A percentile compares a stretch with the other conserved stretches of the same genome.
These are phyloP conservation scores for Ascocoryne sarcoides DNA, from an alignment of 2,329 filamentous ascomycete species.

Conservation along the genomic window DNA sequence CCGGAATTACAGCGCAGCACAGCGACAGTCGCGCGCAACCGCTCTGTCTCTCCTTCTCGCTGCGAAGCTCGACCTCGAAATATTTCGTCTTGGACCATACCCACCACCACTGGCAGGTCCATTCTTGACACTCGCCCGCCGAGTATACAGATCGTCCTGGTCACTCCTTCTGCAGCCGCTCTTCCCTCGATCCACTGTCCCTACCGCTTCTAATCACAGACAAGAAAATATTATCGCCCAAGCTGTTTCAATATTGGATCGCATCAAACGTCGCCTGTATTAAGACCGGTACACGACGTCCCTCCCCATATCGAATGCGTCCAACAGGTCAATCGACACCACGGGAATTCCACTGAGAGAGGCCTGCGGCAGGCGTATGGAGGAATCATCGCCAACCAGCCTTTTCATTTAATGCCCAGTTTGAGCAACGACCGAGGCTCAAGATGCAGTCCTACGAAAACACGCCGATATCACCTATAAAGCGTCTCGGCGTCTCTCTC, in stretches of 20 bases:
- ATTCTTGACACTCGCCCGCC: no score
- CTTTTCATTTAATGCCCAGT: no score
- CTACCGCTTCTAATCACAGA: neutral
- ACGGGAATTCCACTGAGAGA: neutral
- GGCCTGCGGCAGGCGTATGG: neutral
- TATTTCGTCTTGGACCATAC: no score
- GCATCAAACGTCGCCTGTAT: neutral
- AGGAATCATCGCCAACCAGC: neutral
- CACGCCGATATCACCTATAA: constrained; percentile 17
- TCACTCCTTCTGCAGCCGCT: neutral
- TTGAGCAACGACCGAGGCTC: neutral
- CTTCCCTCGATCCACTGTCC: neutral
- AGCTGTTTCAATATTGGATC: neutral
- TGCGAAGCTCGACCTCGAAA: neutral
- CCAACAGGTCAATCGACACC: neutral
- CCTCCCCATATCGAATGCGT: neutral
- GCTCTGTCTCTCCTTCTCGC: neutral
- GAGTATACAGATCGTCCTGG: no score
- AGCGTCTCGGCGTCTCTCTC: constrained; percentile 23
- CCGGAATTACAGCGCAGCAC: no score
- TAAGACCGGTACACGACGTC: neutral
- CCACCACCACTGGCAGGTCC: no score
- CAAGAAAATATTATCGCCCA: neutral
- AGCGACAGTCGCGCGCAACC: no score
- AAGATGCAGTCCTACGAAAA: constrained; percentile 26